Conservation (phyloP, 176 grass and related monocot species). For the Phoenix dactylifera region DNA sequence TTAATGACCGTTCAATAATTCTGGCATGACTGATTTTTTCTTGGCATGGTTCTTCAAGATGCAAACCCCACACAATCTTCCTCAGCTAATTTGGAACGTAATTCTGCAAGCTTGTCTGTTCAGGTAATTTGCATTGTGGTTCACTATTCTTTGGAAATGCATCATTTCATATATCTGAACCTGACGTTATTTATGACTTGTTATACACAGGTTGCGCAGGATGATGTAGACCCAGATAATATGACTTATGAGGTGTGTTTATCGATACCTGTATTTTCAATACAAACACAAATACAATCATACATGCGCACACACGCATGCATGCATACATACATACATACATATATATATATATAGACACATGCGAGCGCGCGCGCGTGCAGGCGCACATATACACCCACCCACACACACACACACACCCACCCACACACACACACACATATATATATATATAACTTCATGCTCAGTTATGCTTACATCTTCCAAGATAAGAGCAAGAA, state of each 20-base stretch:
- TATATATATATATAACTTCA: no score
- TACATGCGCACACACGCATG: background rate
- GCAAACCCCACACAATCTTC: conserved; percentile 28
- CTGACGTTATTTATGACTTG: background rate
- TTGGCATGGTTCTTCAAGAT: conserved; percentile 34
- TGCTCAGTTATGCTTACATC: no score
- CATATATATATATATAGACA: no score
- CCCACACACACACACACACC: no score
- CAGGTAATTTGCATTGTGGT: conserved; percentile 29
- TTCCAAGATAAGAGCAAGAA: no score
- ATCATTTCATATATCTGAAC: background rate
- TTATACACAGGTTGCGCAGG: conserved; percentile 36
- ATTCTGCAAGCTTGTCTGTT: conserved; percentile 23
- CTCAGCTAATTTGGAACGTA: conserved; percentile 9
- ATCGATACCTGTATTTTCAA: background rate
- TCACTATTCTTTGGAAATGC: background rate
- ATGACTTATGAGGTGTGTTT: conserved; percentile 86
- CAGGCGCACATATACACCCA: no score
- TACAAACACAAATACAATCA: background rate
- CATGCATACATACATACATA: no score
- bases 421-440: no score
- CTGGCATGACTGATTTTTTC: conserved; percentile 1
- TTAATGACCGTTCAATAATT: background rate
- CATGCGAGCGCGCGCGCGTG: no score
- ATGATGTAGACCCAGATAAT: conserved; percentile 56